These are phyloP conservation scores for Cladosporium velox DNA, from an alignment of 2,329 filamentous ascomycete species.

Conservation along the genomic window DNA sequence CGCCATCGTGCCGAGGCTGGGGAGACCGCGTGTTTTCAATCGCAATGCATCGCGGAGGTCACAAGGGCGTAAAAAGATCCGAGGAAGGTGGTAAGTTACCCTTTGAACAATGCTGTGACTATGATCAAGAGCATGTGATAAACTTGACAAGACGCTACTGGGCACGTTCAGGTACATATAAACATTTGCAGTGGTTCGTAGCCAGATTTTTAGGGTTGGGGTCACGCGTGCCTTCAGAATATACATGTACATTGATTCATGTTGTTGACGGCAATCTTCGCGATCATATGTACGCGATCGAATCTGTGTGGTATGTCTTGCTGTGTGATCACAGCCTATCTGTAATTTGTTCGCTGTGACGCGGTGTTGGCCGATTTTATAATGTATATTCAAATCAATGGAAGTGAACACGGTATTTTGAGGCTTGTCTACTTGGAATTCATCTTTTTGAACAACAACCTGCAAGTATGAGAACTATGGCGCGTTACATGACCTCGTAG, in stretches of 20 bases:
- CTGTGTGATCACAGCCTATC: too few species aligned
- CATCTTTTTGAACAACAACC: background rate
- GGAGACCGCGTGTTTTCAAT: background rate
- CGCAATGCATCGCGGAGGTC: too few species aligned
- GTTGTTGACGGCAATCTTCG: background rate
- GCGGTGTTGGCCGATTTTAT: too few species aligned
- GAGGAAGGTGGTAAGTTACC: too few species aligned
- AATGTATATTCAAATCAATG: too few species aligned
- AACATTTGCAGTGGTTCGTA: background rate
- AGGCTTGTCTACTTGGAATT: background rate
- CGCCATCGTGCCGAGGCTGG: constrained; percentile 10
- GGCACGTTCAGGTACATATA: background rate
- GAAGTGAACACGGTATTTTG: too few species aligned
- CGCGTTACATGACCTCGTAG: background rate
- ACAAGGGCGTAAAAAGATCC: too few species aligned
- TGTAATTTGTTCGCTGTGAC: too few species aligned
- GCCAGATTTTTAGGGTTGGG: background rate
- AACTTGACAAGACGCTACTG: background rate
- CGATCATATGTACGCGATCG: background rate
- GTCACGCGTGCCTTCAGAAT: background rate
- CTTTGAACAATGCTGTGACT: background rate
- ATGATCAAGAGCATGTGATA: background rate
- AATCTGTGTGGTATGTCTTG: background rate
- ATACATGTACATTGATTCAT: background rate
- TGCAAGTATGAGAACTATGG: background rate